Base-by-base conservation (phyloP, 345 rosid species). In the Arabidopsis suecica region DNA sequence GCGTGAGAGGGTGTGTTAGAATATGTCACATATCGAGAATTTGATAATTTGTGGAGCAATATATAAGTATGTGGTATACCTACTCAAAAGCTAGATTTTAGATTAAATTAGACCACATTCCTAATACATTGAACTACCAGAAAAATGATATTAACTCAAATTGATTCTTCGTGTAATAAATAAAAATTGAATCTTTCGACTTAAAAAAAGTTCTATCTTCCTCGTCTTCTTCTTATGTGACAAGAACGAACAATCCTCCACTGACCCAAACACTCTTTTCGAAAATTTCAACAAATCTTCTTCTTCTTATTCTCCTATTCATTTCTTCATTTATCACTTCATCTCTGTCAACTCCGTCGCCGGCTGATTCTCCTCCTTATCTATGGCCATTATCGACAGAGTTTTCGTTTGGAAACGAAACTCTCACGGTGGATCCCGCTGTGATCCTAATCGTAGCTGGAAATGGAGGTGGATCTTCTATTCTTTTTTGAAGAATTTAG, bases 361-460 rank as follows among this genome's bases (percentile, higher is more conserved):
- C 45, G 34, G 53, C 73, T 60, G 80, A 75, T 44, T 80, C 88
- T 18, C 84, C 71, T 69, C 74, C 91, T 2, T 89, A 82, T 75
- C 41, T 89, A 69, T 90, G 94, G 99, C 97, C 97, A 6, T 80
- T 92, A 9, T 97, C 97, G n/a, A 80, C 85, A 23, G 81, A 86
- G 22, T 88, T 84, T 75, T 78, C 84, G 16, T 83, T 79, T 68
- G 93, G 99, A 54, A 50, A 71, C 59, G 76, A 57, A 33, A 83
- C 93, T 5, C 82, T 95, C 82, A 82, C 97, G 48, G 81, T 92
- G 47, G 92, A 88, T 78, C 97, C 99, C 0, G 34, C 58, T 5
- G 69, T 90, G n/a, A 68, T 81, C 14, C 83, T 92, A 47, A 71
- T 71, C 67, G 74, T 73, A 33, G 80, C 73, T 38, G 97, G 96